Base-by-base conservation (phyloP, 83 land plant genomes). In the Isoetes engelmannii region DNA sequence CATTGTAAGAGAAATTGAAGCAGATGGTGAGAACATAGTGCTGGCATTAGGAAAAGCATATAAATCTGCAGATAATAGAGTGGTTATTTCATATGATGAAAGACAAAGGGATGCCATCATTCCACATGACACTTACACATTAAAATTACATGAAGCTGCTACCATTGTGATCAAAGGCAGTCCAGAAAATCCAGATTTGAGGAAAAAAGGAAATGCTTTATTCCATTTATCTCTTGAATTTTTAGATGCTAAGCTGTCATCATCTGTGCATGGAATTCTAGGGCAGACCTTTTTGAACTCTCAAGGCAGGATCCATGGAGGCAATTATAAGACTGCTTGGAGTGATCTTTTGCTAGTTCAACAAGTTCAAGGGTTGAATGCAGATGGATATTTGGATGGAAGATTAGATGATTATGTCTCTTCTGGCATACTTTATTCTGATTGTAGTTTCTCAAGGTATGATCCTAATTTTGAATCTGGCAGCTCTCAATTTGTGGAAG, bases 301-400 rank as follows among this genome's bases (percentile, higher is more conserved):
- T 4, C 10, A 13, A 15, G 68, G 68, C 37, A 65, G 68, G 50
- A 13, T 65, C 48, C 57, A 45, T 8, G 50, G 50, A 5, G 20
- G 13, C 46, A 13, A 18, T 15, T 65, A 65, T 15, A 65, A 65
- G 68, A 65, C 50, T 4, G 6, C 8, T 13, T 65, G 68, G 68
- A 65, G 48, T 51, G 4, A 28, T 37, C 46, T 44, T 5, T 19
- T 44, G 46, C 46, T 65, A 15, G 48, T 41, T 48, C 46, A 42
- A 51, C 68, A 65, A 19, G 68, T 65, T 4, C 51, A 44, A 12
- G 68, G 68, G 53, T 51, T 51, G 5, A 65, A 65, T 65, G 68
- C 51, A 8, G 68, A 65, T 44, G 68, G 68, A 48, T 65, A 65
- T 15, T 18, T 65, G 5, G 68, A 65, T n/a, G 68, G 68, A 44